Evolutionary conservation across 306 rosid genomes (phyloP).

Genomic region (Dryas drummondii): DNA sequence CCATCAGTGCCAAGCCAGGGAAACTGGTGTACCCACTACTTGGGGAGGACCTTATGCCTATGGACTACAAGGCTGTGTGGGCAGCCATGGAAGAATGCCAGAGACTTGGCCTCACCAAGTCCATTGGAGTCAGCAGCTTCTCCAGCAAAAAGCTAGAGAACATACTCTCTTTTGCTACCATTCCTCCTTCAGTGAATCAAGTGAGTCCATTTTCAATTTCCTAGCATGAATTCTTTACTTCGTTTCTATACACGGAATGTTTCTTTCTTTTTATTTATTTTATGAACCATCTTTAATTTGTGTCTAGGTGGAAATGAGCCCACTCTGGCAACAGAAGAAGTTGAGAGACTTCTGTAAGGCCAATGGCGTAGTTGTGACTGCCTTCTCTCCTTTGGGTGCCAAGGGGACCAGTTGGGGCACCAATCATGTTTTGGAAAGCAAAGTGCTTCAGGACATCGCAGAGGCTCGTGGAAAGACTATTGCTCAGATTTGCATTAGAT

Average conservation of each 20-base stretch:
- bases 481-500: slow-evolving; percentile 55
- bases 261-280: neutral
- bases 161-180: slow-evolving; percentile 32
- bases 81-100: slow-evolving; percentile 35
- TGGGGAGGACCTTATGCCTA: slow-evolving; percentile 13
- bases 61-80: slow-evolving; percentile 34
- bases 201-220: neutral
- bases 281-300: too few species aligned
- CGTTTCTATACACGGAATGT: neutral
- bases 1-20: slow-evolving; percentile 28
- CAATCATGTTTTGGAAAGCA: slow-evolving; percentile 51
- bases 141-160: slow-evolving; percentile 28
- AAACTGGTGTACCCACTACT: neutral
- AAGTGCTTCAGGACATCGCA: slow-evolving; percentile 47
- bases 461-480: slow-evolving; percentile 39
- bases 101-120: slow-evolving; percentile 32
- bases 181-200: slow-evolving; percentile 44
- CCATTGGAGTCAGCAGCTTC: slow-evolving; percentile 41
- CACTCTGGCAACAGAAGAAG: slow-evolving; percentile 63
- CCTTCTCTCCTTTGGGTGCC: slow-evolving; percentile 57
- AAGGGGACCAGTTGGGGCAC: slow-evolving; percentile 48
- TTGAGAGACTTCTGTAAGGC: slow-evolving; percentile 48
- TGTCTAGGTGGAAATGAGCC: slow-evolving; percentile 31
- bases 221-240: too few species aligned
- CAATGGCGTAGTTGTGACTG: slow-evolving; percentile 50